Conservation (phyloP, 345 rosid species). For the Murraya koenigii region DNA sequence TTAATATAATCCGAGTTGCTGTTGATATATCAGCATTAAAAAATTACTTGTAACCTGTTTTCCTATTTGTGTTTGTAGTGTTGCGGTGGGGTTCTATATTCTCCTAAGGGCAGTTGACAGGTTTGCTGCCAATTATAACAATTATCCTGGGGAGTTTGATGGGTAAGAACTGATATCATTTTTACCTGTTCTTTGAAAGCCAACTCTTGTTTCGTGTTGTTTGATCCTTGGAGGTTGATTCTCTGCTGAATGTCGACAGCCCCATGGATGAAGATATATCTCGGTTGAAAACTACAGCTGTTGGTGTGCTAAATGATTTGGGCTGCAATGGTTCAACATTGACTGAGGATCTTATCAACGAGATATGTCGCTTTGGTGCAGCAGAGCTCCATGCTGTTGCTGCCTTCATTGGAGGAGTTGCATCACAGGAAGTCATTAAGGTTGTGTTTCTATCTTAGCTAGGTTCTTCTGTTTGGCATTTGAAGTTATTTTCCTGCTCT, state of each 20-base stretch:
- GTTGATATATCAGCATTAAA: not conserved
- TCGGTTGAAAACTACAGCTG: slow-evolving; percentile 67
- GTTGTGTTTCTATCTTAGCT: slow-evolving; percentile 29
- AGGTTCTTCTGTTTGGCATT: not conserved
- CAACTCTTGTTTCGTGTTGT: too few relatives aligned
- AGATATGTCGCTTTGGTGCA: slow-evolving; percentile 96
- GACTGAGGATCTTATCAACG: slow-evolving; percentile 86
- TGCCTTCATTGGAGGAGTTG: slow-evolving; percentile 88
- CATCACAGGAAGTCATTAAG: slow-evolving; percentile 96
- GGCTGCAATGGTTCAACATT: slow-evolving; percentile 82
- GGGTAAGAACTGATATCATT: slow-evolving; percentile 49
- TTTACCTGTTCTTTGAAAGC: not conserved
- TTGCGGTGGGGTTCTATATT: slow-evolving; percentile 76
- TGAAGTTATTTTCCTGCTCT: not conserved
- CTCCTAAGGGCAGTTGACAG: slow-evolving; percentile 91
- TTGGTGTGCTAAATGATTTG: slow-evolving; percentile 65
- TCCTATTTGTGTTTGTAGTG: slow-evolving; percentile 36
- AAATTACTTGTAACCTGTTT: slow-evolving; percentile 5
- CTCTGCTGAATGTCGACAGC: slow-evolving; percentile 30
- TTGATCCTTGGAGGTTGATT: slow-evolving; percentile 4
- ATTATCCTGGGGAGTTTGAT: slow-evolving; percentile 91
- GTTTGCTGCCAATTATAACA: slow-evolving; percentile 81
- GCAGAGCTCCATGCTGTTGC: slow-evolving; percentile 95
- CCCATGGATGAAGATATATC: slow-evolving; percentile 91
- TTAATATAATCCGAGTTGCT: not conserved